A percentile compares a stretch with the other conserved stretches of the same genome.
Conservation (phyloP, 345 rosid species). For the Raphanus raphanistrum region DNA sequence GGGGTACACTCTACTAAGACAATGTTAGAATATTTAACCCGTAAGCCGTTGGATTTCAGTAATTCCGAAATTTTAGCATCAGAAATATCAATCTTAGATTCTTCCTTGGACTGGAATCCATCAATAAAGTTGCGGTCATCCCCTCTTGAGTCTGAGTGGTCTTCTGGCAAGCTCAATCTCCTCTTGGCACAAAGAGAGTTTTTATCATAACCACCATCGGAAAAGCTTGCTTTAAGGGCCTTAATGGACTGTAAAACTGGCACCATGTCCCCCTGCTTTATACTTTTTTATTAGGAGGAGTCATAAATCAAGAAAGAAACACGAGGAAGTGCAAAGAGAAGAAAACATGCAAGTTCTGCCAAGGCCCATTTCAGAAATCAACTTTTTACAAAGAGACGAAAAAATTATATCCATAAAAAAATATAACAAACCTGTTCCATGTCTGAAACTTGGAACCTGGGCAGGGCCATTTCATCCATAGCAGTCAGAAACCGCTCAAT, state of each 20-base stretch:
- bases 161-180: conserved; percentile 52
- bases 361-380: too few species aligned
- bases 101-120: conserved; percentile 48
- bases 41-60: conserved; percentile 62
- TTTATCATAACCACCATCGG: conserved; percentile 42
- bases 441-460: conserved; percentile 63
- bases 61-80: conserved; percentile 59
- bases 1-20: background rate
- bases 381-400: background rate
- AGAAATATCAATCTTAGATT: conserved; percentile 52
- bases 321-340: background rate
- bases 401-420: conserved; percentile 1
- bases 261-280: conserved; percentile 64
- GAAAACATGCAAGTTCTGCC: conserved; percentile 1
- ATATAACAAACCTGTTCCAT: conserved; percentile 67
- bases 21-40: conserved; percentile 49
- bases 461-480: conserved; percentile 68
- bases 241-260: conserved; percentile 73
- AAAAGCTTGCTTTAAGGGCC: conserved; percentile 57
- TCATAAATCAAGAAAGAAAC: conserved; percentile 10
- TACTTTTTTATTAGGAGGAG: conserved; percentile 33
- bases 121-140: conserved; percentile 43
- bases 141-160: conserved; percentile 28
- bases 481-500: conserved; percentile 56
- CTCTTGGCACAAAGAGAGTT: conserved; percentile 43